Evolutionary conservation across 2,329 filamentous ascomycete species (phyloP), one percentile per base, ranked within the genome.

Genomic region (Cytospora piceicola): DNA sequence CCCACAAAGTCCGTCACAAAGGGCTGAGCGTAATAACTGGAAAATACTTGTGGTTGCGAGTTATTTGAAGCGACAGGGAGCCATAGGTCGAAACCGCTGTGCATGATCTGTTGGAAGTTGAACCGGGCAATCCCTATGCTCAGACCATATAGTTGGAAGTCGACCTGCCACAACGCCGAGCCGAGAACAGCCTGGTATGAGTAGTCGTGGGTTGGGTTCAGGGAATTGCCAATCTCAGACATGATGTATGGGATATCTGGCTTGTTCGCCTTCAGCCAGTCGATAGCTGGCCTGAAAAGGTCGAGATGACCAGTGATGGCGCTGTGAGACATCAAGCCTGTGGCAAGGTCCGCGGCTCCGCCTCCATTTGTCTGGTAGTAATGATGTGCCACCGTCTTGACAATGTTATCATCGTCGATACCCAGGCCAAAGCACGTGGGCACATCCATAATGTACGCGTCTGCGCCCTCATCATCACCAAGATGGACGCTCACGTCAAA

Each of bases 81-180:
- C 74, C 74, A 76, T 11, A 76, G 46, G 60, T 68, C 66, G 57
- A 64, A 68, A 3, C 66, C 66, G 4, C 73, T 70, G 67, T 75
- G 75, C 76, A 77, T 76, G 63, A 77, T 76, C 66, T 78, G 76
- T 70, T 78, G 75, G 63, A 76, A 76, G 68, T 78, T 75, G 70
- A 78, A 75, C 20, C 76, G 72, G 11, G 69, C 65, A 30, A 78
- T 66, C 54, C 77, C 77, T n/a, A 77, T 72, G 42, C 65, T 69
- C 68, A 78, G 74, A 56, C 68, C 64, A 63, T 78, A 77, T 0
- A 78, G 71, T 66, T 77, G 77, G 69, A 76, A 76, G 61, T 77
- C 76, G 17, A 77, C 73, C 65, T 75, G 74, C 76, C 76, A 78
- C 4, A 78, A 71, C 6, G 75, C 74, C 12, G 73, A 74, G 20